These are phyloP conservation scores for Camelina hispida DNA, from an alignment of 345 rosid genomes.

Conservation along the genomic window DNA sequence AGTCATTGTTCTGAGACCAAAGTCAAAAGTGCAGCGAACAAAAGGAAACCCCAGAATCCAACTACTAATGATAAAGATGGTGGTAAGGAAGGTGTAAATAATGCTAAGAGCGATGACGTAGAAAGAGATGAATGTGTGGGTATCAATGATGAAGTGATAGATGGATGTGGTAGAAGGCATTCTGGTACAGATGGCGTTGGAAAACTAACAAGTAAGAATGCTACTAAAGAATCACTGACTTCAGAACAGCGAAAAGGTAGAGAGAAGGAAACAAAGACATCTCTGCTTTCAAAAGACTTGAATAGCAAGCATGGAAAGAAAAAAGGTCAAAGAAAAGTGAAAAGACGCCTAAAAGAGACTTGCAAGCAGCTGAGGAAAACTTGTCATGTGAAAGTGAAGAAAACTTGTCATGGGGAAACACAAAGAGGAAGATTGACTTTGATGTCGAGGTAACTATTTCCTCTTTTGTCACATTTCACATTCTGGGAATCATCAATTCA, in stretches of 20 bases:
- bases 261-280: background rate
- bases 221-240: slow-evolving; percentile 15
- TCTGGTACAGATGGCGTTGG: slow-evolving; percentile 2
- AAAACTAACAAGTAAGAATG: slow-evolving; percentile 10
- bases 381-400: background rate
- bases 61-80: slow-evolving; percentile 10
- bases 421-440: slow-evolving; percentile 34
- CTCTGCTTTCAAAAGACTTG: background rate
- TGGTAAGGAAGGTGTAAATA: slow-evolving; percentile 1
- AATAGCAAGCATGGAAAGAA: slow-evolving; percentile 10
- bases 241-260: slow-evolving; percentile 19
- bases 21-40: background rate
- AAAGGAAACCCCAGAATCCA: background rate
- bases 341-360: slow-evolving; percentile 17
- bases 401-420: slow-evolving; percentile 28
- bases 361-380: slow-evolving; percentile 8
- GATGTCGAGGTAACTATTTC: slow-evolving; percentile 39
- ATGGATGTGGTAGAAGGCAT: slow-evolving; percentile 35
- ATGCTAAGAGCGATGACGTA: slow-evolving; percentile 12
- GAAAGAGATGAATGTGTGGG: slow-evolving; percentile 16
- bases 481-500: slow-evolving; percentile 7
- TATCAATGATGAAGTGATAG: slow-evolving; percentile 18
- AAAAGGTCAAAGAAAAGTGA: slow-evolving; percentile 8
- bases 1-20: background rate
- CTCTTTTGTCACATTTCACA: background rate